A percentile compares a stretch with the other conserved stretches of the same genome.
phyloP scores from a whole-genome alignment of 2,329 filamentous ascomycete species.

The Microcera coccophila region DNA sequence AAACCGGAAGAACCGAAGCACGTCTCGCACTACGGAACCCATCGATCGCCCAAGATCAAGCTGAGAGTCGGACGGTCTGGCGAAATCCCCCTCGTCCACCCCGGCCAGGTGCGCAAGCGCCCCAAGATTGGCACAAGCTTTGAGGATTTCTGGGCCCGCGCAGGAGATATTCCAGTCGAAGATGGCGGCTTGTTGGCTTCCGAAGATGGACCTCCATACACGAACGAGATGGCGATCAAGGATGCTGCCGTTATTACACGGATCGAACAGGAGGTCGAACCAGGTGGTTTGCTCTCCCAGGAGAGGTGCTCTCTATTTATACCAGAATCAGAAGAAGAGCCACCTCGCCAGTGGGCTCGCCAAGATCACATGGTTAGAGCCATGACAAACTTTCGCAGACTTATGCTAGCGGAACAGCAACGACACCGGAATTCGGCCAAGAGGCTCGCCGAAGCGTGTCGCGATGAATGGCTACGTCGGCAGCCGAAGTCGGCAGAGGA shows the following conservation, averaged over 20 bases:
- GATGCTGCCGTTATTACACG: slow-evolving; percentile 68
- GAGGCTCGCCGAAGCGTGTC: slow-evolving; percentile 71
- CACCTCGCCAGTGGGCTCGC: slow-evolving; percentile 77
- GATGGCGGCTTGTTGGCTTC: slow-evolving; percentile 53
- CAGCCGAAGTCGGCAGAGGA: slow-evolving; percentile 77
- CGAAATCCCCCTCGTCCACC: slow-evolving; percentile 55
- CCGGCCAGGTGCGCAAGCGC: slow-evolving; percentile 52
- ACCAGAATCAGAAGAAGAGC: slow-evolving; percentile 69
- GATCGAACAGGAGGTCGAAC: slow-evolving; percentile 68
- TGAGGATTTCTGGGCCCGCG: slow-evolving; percentile 54
- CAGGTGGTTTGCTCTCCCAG: slow-evolving; percentile 70
- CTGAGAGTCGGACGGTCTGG: slow-evolving; percentile 40
- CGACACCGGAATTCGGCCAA: slow-evolving; percentile 75
- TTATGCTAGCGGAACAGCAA: slow-evolving; percentile 75
- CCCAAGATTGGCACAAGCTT: slow-evolving; percentile 53
- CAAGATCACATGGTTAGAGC: slow-evolving; percentile 80
- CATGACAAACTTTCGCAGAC: slow-evolving; percentile 71
- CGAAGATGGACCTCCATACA: slow-evolving; percentile 56
- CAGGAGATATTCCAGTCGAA: slow-evolving; percentile 50
- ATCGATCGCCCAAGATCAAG: slow-evolving; percentile 45
- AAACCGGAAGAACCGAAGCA: slow-evolving; percentile 11
- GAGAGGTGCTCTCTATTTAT: slow-evolving; percentile 68
- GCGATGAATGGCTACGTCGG: slow-evolving; percentile 68
- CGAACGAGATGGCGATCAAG: slow-evolving; percentile 57
- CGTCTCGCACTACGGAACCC: slow-evolving; percentile 18